A percentile compares a stretch with the other conserved stretches of the same genome.
Conservation (phyloP, 1,284 basidiomycete species). For the Malassezia dermatis region DNA sequence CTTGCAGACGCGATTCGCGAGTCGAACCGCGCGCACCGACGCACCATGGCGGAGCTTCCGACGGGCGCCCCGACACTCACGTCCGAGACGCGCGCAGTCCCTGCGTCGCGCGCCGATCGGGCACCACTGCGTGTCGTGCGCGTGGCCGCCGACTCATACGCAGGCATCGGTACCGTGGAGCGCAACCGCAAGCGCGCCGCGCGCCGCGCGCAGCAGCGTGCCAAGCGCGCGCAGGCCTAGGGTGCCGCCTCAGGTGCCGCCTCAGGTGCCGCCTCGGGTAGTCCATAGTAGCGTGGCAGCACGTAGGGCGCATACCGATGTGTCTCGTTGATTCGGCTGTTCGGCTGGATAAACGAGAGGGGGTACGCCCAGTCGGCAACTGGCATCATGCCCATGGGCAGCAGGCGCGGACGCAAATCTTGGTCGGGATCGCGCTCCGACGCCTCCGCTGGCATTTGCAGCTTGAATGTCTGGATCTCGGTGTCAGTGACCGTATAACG, state of each 20-base stretch:
- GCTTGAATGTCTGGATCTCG: conserved; percentile 41
- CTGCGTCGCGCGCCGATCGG: neutral
- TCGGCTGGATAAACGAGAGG: neutral
- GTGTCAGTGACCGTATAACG: conserved; percentile 43
- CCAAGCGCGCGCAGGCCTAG: neutral
- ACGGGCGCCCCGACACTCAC: neutral
- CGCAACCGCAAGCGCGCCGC: conserved; percentile 17
- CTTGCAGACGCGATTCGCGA: conserved; percentile 6
- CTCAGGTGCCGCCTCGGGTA: neutral
- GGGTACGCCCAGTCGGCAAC: conserved; percentile 6
- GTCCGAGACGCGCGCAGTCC: neutral
- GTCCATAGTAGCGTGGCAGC: conserved; percentile 7
- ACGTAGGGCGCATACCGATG: conserved; percentile 2
- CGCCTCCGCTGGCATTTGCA: conserved; percentile 25
- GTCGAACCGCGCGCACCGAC: conserved; percentile 1
- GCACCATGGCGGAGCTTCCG: conserved; percentile 6
- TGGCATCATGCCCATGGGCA: neutral
- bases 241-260: neutral
- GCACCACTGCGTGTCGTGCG: conserved; percentile 10
- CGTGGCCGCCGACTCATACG: conserved; percentile 11
- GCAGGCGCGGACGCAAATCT: conserved; percentile 16
- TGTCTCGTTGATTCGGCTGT: neutral
- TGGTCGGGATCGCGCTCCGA: conserved; percentile 24
- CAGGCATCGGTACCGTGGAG: conserved; percentile 7
- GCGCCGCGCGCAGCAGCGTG: conserved; percentile 11